phyloP scores from a whole-genome alignment of 192 early-diverging fungal genomes.

The Gigaspora rosea region DNA sequence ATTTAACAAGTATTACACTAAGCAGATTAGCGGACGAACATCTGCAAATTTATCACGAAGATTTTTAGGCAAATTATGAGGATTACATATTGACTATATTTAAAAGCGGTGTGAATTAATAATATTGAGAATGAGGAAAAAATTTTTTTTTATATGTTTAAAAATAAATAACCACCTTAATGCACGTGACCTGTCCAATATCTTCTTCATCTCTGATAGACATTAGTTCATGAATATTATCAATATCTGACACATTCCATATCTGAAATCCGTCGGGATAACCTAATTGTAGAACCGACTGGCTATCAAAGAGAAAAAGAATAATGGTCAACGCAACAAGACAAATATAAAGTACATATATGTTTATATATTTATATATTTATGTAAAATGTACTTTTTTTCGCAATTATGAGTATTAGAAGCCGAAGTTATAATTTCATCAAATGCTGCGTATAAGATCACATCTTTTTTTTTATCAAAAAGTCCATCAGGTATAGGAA shows the following conservation, averaged over 20 bases:
- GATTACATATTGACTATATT: conserved; percentile 38
- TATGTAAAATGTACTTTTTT: neutral
- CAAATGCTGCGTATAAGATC: conserved; percentile 38
- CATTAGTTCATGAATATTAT: conserved; percentile 66
- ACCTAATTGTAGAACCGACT: conserved; percentile 63
- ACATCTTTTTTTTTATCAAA: conserved; percentile 24
- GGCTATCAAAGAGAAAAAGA: conserved; percentile 26
- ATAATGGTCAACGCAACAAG: neutral
- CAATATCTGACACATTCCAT: conserved; percentile 69
- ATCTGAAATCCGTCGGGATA: conserved; percentile 79
- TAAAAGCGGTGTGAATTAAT: neutral
- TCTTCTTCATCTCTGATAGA: conserved; percentile 57
- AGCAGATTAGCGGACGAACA: conserved; percentile 49
- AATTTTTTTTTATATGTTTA: neutral
- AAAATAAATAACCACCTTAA: conserved; percentile 44
- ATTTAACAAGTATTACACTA: conserved; percentile 44
- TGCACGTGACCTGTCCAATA: conserved; percentile 47
- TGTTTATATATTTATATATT: neutral
- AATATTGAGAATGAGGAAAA: neutral
- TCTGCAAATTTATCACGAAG: conserved; percentile 38
- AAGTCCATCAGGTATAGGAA: neutral
- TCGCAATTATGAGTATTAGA: neutral
- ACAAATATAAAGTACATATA: neutral
- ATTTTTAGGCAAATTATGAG: conserved; percentile 37
- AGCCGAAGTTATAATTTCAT: conserved; percentile 30